These are phyloP conservation scores for Stenogyne calaminthoides DNA, from an alignment of 305 asterid genomes.

Conservation along the genomic window DNA sequence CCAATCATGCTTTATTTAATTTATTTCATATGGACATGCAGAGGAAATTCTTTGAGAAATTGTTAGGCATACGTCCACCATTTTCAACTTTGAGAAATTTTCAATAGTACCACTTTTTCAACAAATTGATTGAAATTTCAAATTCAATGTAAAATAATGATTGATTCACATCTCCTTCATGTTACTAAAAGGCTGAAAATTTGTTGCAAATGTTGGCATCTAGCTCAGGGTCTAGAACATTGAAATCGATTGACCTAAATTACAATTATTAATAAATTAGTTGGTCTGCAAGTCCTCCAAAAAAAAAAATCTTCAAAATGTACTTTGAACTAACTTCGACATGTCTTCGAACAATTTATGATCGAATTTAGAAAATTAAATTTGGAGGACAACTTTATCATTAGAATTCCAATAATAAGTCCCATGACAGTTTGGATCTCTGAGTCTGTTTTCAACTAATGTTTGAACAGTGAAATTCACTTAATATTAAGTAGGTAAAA, in stretches of 20 bases:
- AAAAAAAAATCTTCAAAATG: neutral
- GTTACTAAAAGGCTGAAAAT: neutral
- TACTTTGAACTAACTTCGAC: neutral
- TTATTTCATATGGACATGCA: neutral
- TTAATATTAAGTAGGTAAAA: too few species aligned
- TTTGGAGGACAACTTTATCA: neutral
- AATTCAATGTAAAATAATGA: neutral
- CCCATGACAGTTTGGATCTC: neutral
- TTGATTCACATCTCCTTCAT: neutral
- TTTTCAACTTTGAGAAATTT: neutral
- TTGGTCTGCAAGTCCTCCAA: neutral
- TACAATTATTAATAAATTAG: neutral
- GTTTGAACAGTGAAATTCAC: too few species aligned
- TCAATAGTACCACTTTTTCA: neutral
- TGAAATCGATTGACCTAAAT: neutral
- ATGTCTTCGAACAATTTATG: neutral
- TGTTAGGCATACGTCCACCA: neutral
- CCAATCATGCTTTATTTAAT: neutral
- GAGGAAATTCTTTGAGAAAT: neutral
- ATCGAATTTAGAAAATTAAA: neutral
- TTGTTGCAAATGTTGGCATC: neutral
- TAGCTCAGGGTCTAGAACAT: neutral
- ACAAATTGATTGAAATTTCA: neutral
- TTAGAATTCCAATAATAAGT: neutral
- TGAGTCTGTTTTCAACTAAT: too few species aligned